Base-by-base conservation (phyloP, 345 rosid species). In the Rhizophora apiculata region DNA sequence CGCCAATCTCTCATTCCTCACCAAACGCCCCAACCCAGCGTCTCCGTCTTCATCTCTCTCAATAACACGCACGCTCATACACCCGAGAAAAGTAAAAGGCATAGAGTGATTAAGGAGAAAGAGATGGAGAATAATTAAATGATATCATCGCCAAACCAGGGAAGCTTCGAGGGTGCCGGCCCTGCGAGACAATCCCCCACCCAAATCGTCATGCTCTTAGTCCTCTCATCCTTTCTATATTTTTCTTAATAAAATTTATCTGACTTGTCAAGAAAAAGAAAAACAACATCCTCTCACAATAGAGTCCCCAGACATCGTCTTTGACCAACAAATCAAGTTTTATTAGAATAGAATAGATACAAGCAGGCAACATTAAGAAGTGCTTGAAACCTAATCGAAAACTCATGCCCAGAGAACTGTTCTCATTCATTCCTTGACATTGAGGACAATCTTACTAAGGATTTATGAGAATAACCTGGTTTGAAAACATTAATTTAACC, bases 101-200 rank as follows among this genome's bases (percentile, higher is more conserved):
- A 6, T 10, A 43, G 48, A 9, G 4, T 37, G 9, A 56, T 39
- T 58, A 56, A 68, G 26, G 46, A 67, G 36, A 61, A 46, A 51
- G 26, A 64, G 43, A 43, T 30, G 58, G 24, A 20, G 59, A 61
- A 6, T 15, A 4, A 11, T 43, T 43, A 10, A 43, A 43, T 10
- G 16, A 2, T 43, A 11, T 43, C 18, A 11, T 10, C 60, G 67
- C 74, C 82, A 37, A 68, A 66, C 76, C 61, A 27, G 68, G 55
- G 81, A 79, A 81, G 75, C 71, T 83, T 83, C 80, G 62, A 24
- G 80, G 79, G 77, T 66, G 36, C 67, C 10, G 48, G 48, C 48
- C 48, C 48, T 11, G 16, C 11, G 48, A 39, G 48, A 39, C 16
- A 49, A 79, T 63, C 67, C 15, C 63, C 15, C 63, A 24, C 29